Base-by-base conservation (phyloP, 768 basidiomycete species). In the Phanerochaete carnosa region DNA sequence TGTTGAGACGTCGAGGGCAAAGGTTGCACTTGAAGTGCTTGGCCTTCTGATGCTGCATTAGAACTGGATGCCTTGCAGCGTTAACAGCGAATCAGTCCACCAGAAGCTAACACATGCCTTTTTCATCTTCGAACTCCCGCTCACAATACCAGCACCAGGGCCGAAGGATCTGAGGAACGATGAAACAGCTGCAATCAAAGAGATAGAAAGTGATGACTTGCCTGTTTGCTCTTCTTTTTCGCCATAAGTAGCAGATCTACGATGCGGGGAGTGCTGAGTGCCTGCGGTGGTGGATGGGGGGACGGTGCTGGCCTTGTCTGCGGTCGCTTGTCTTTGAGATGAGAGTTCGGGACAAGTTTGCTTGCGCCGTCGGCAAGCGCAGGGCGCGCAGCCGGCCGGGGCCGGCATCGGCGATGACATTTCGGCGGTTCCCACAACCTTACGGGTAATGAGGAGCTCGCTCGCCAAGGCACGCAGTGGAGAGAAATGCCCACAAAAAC, bases 61-160 rank as follows among this genome's bases (percentile, higher is more conserved):
- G 84, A 66, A 99, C 97, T 95, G 37, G 25, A 13, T 16, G 30
- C 25, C 22, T 22, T 1, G 29, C 5, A 59, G 39, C 22, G n/a
- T 8, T 1, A 35, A 16, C n/a, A 23, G 23, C 54, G 26, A 47
- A 55, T 53, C 1, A 39, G 25, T 47, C 19, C 43, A 43, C 55
- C 47, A 30, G 15, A 57, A 35, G 58, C 29, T 33, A 57, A 46
- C 51, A 75, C 79, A 22, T 51, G 93, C 95, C 95, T 78, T 98
- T 98, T 75, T 98, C 95, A 83, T 99, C 97, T 76, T 98, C 95
- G 68, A 99, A 99, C 75, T 97, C 96, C 72, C 96, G 86, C 76
- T 98, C 95, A 79, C 95, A 98, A 74, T 98, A 98, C 95, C 95
- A 98, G 78, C 95, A 98, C 94, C 95, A 97, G 16, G 93, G 92